These are phyloP conservation scores for Xylariaceae sp. DNA, from an alignment of 2,329 filamentous ascomycete species.

Conservation along the genomic window DNA sequence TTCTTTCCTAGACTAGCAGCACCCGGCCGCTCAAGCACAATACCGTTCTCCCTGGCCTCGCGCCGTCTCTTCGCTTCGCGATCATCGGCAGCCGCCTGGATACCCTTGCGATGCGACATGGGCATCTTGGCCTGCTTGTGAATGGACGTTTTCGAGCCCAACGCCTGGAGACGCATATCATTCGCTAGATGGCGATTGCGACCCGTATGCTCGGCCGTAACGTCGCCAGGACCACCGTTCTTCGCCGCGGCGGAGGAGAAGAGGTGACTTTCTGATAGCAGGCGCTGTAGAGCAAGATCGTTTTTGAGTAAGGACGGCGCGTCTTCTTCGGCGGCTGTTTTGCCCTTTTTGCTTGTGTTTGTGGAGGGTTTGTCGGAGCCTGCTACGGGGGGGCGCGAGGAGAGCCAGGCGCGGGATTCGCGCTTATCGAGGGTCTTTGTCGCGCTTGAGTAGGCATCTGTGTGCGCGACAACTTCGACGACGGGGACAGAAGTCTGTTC, in stretches of 20 bases:
- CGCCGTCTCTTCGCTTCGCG: slow-evolving; percentile 66
- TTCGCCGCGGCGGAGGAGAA: slow-evolving; percentile 35
- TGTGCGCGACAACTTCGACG: slow-evolving; percentile 61
- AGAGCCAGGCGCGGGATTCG: slow-evolving; percentile 67
- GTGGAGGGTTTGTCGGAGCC: slow-evolving; percentile 25
- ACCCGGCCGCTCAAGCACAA: slow-evolving; percentile 66
- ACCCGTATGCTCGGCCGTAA: slow-evolving; percentile 44
- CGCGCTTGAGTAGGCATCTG: slow-evolving; percentile 35
- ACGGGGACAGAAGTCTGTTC: slow-evolving; percentile 14
- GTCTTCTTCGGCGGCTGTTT: slow-evolving; percentile 52
- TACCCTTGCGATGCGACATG: slow-evolving; percentile 80
- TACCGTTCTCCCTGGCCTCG: slow-evolving; percentile 84
- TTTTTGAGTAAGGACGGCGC: slow-evolving; percentile 72
- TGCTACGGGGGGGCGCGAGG: slow-evolving; percentile 45
- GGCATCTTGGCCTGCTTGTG: slow-evolving; percentile 83
- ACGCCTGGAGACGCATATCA: slow-evolving; percentile 74
- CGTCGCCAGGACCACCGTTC: slow-evolving; percentile 30
- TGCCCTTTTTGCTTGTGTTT: slow-evolving; percentile 22
- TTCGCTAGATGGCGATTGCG: slow-evolving; percentile 74
- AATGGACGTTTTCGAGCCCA: slow-evolving; percentile 73
- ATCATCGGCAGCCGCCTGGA: slow-evolving; percentile 57
- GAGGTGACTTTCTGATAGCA: slow-evolving; percentile 68
- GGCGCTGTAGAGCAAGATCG: slow-evolving; percentile 84
- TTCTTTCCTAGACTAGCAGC: slow-evolving; percentile 30
- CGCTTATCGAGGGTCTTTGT: slow-evolving; percentile 53